Evolutionary conservation across 1,284 basidiomycete genomes (phyloP), one percentile per base, ranked within the genome.

Genomic region (Exobasidium cylindrosporum): DNA sequence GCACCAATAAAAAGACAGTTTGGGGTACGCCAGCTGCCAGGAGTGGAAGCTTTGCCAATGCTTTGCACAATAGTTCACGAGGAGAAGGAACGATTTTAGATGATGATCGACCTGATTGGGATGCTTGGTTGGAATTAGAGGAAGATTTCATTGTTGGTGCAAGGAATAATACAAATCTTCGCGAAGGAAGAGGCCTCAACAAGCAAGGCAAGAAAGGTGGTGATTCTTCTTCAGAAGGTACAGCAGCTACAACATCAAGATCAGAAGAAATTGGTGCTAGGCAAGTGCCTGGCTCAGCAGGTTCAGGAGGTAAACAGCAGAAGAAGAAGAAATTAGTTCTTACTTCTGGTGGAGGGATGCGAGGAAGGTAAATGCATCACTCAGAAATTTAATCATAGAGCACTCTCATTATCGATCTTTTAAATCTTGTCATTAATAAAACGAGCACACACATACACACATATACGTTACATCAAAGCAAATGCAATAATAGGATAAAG

Each of bases 101-200:
- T 6, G 64, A 70, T 62, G 67, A 70, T 40, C 65, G 67, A n/a
- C 55, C 68, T 21, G 69, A 74, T 58, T 77, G 77, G 17, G 77
- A 78, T 30, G 75, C 75, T 17, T 79, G 76, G 76, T 67, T 70
- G 23, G 73, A 77, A 63, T 63, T 78, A 17, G 77, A 79, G 52
- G 74, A 75, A 28, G 74, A 74, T 29, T 73, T 66, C n/a, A 73
- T 74, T 49, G 43, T 74, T n/a, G 70, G 72, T 53, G 54, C 66
- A 58, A 28, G 63, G 56, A 23, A 63, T 54, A 23, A 57, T 64
- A 23, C 57, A 58, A 29, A 52, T 56, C 28, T 64, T 21, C 30
- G 55, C 1, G 65, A 66, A 28, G 60, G 69, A 0, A 46, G 69
- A 7, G 68, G 67, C 5, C 49, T 67, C 31, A 71, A 68, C 46